Conservation (phyloP, 352 stramenopile genomes). For the Pythium rishiriense region DNA sequence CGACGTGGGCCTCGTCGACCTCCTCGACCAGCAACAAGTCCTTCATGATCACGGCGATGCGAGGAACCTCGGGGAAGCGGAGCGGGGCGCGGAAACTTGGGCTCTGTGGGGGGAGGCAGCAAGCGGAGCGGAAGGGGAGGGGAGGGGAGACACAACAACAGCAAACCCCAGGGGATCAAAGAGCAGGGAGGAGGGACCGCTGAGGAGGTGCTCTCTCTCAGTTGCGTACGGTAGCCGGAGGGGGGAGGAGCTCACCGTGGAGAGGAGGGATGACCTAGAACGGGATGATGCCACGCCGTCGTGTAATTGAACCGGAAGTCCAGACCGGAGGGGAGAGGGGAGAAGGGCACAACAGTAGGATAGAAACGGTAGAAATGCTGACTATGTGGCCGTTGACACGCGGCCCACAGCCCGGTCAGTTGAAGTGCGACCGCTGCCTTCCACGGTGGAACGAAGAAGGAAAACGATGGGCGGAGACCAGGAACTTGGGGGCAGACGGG, state of each 20-base stretch:
- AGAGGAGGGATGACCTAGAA: constrained; percentile 25
- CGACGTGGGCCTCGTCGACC: constrained; percentile 74
- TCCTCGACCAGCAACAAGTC: constrained; percentile 81
- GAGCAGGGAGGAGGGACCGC: constrained; percentile 1
- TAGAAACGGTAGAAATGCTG: constrained; percentile 23
- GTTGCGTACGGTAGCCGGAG: constrained; percentile 1
- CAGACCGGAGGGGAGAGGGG: constrained; percentile 6
- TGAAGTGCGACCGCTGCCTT: constrained; percentile 19
- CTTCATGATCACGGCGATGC: constrained; percentile 33
- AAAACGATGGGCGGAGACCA: constrained; percentile 7
- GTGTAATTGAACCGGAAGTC: constrained; percentile 9
- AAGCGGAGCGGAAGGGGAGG: background rate
- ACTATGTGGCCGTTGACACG: constrained; percentile 29
- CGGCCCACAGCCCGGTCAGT: background rate
- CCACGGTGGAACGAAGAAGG: constrained; percentile 6
- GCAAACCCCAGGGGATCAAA: background rate
- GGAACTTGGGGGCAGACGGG: background rate
- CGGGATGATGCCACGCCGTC: constrained; percentile 12
- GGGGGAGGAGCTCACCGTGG: constrained; percentile 1
- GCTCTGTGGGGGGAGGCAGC: background rate
- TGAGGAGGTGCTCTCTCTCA: background rate
- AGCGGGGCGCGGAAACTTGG: constrained; percentile 6
- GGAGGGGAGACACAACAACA: constrained; percentile 1
- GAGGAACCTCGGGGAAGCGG: background rate
- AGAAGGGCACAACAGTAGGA: background rate